These are phyloP conservation scores for Mortierella sp. DNA, from an alignment of 371 early-diverging fungal genomes.

Conservation along the genomic window DNA sequence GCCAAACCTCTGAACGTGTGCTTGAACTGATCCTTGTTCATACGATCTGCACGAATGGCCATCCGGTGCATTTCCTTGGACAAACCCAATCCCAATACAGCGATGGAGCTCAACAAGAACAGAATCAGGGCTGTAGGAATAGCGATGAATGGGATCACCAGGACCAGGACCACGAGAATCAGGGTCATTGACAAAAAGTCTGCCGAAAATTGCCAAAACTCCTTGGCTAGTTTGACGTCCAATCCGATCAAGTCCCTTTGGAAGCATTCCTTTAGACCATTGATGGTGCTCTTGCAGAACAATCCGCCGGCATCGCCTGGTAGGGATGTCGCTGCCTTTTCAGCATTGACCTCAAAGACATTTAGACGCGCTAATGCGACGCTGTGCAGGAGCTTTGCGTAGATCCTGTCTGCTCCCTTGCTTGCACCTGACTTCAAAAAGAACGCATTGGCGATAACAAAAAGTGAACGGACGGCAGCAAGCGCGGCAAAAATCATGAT, in stretches of 20 bases:
- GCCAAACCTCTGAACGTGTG: conserved; percentile 50
- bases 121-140: conserved; percentile 23
- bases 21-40: conserved; percentile 52
- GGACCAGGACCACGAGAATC: conserved; percentile 22
- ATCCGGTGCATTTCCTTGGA: conserved; percentile 54
- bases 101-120: conserved; percentile 28
- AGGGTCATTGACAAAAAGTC: conserved; percentile 27
- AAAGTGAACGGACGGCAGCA: conserved; percentile 29
- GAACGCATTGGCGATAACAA: conserved; percentile 43
- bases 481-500: conserved; percentile 31
- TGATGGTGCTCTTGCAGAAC: conserved; percentile 41
- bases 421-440: conserved; percentile 33
- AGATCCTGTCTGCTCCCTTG: conserved; percentile 40
- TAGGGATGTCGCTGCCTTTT: conserved; percentile 23
- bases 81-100: conserved; percentile 40
- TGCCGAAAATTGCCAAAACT: conserved; percentile 50
- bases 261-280: conserved; percentile 44
- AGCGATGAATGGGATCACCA: conserved; percentile 25
- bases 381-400: conserved; percentile 27
- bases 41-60: conserved; percentile 50
- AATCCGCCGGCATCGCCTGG: conserved; percentile 39
- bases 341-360: conserved; percentile 38
- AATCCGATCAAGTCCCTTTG: conserved; percentile 41
- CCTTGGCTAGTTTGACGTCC: conserved; percentile 52
- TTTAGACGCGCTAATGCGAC: conserved; percentile 34